Conservation (phyloP, 2,329 filamentous ascomycete genomes). For the Didymella keratinophila region DNA sequence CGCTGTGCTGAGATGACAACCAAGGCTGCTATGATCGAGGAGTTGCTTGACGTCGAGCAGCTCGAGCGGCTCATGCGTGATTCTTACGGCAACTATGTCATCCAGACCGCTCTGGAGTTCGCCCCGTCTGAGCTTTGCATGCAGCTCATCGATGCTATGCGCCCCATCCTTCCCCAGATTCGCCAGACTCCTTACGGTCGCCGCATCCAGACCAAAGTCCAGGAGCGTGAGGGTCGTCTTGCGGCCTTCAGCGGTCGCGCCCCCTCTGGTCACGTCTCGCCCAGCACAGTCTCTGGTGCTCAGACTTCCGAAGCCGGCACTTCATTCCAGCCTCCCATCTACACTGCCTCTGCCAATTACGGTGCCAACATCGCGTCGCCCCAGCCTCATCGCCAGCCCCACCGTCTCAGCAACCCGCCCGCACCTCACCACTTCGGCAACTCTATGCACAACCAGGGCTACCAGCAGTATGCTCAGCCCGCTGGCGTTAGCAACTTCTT, state of each 20-base stretch:
- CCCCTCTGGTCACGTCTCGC: conserved; percentile 42
- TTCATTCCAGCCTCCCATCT: conserved; percentile 44
- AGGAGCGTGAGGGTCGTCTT: conserved; percentile 59
- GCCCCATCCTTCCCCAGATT: conserved; percentile 82
- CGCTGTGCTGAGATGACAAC: conserved; percentile 79
- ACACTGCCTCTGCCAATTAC: conserved; percentile 47
- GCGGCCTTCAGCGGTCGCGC: conserved; percentile 42
- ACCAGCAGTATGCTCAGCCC: conserved; percentile 51
- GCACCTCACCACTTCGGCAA: conserved; percentile 49
- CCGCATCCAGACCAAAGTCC: conserved; percentile 89
- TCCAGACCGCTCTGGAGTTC: conserved; percentile 78
- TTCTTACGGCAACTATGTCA: conserved; percentile 95
- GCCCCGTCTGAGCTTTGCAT: conserved; percentile 44
- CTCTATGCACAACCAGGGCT: conserved; percentile 51
- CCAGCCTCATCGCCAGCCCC: conserved; percentile 46
- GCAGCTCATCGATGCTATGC: conserved; percentile 82
- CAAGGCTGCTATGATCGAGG: conserved; percentile 82
- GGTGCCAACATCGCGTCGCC: conserved; percentile 48
- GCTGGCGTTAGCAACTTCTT: conserved; percentile 56
- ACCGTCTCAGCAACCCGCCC: conserved; percentile 50
- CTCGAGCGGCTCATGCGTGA: conserved; percentile 90
- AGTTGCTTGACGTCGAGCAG: conserved; percentile 77
- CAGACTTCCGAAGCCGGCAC: conserved; percentile 35
- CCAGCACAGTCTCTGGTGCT: conserved; percentile 32
- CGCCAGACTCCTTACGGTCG: conserved; percentile 93